These are phyloP conservation scores for Ottelia alismoides DNA, from an alignment of 106 monocot species.

Conservation along the genomic window DNA sequence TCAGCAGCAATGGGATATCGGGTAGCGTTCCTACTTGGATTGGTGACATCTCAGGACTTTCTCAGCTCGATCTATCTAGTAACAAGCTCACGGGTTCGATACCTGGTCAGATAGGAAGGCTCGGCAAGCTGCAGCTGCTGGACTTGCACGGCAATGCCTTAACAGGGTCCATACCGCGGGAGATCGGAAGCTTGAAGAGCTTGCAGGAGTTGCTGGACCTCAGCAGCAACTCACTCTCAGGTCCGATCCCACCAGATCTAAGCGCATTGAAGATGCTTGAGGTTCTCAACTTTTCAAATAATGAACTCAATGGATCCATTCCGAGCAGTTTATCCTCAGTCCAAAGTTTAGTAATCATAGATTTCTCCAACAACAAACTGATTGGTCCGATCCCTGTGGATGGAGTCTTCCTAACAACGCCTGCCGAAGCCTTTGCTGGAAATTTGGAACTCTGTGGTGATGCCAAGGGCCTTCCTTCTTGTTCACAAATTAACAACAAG, in stretches of 20 bases:
- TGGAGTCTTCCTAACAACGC: constrained; percentile 22
- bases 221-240: constrained; percentile 15
- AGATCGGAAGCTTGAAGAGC: constrained; percentile 27
- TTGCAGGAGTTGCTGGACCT: constrained; percentile 12
- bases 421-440: constrained; percentile 29
- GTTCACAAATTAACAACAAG: constrained; percentile 10
- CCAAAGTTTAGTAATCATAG: constrained; percentile 35
- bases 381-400: constrained; percentile 38
- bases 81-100: constrained; percentile 30
- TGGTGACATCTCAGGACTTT: constrained; percentile 8
- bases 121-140: neutral
- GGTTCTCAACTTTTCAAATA: constrained; percentile 55
- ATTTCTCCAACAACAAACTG: constrained; percentile 70
- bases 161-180: constrained; percentile 24
- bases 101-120: constrained; percentile 26
- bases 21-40: constrained; percentile 31
- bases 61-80: constrained; percentile 32
- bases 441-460: constrained; percentile 66
- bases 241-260: constrained; percentile 21
- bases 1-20: constrained; percentile 38
- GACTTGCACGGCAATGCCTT: constrained; percentile 13
- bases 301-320: constrained; percentile 39
- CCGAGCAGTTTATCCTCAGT: constrained; percentile 25
- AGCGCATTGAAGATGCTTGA: constrained; percentile 28
- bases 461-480: constrained; percentile 25